These are phyloP conservation scores for Abelmoschus esculentus DNA, from an alignment of 345 rosid genomes.

Conservation along the genomic window DNA sequence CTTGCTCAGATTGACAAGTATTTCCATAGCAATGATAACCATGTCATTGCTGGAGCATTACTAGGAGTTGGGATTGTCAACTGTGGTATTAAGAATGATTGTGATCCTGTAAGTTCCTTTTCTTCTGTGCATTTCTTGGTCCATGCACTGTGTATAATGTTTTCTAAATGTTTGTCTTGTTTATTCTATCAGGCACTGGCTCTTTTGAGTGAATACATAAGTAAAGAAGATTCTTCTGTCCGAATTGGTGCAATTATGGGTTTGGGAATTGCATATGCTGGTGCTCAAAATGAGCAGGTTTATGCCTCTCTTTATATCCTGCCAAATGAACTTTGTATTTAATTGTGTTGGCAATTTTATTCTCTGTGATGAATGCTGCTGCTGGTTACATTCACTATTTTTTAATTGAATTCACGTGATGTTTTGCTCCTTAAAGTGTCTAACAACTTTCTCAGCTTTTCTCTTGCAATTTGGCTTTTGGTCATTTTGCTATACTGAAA, in stretches of 20 bases:
- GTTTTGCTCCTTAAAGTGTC: neutral
- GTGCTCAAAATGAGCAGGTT: slow-evolving; percentile 73
- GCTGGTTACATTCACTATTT: neutral
- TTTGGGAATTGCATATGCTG: slow-evolving; percentile 87
- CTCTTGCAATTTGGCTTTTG: neutral
- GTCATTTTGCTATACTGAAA: neutral
- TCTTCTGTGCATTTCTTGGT: neutral
- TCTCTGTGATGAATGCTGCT: neutral
- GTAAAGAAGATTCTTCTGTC: slow-evolving; percentile 68
- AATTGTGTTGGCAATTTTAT: neutral
- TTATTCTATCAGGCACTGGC: slow-evolving; percentile 64
- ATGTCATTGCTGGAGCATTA: slow-evolving; percentile 81
- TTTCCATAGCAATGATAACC: slow-evolving; percentile 72
- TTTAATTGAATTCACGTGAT: neutral
- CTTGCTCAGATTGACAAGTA: slow-evolving; percentile 87
- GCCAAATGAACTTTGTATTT: neutral
- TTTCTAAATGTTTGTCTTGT: slow-evolving; percentile 9
- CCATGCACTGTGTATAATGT: neutral
- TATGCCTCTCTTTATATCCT: neutral
- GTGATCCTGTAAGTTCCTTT: slow-evolving; percentile 72
- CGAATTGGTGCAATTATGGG: slow-evolving; percentile 97
- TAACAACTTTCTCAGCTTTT: neutral
- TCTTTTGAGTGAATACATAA: slow-evolving; percentile 57
- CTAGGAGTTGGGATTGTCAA: slow-evolving; percentile 90
- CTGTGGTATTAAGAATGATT: slow-evolving; percentile 73